phyloP scores from a whole-genome alignment of 768 basidiomycete species.

The Hygrophorus pudorinus region DNA sequence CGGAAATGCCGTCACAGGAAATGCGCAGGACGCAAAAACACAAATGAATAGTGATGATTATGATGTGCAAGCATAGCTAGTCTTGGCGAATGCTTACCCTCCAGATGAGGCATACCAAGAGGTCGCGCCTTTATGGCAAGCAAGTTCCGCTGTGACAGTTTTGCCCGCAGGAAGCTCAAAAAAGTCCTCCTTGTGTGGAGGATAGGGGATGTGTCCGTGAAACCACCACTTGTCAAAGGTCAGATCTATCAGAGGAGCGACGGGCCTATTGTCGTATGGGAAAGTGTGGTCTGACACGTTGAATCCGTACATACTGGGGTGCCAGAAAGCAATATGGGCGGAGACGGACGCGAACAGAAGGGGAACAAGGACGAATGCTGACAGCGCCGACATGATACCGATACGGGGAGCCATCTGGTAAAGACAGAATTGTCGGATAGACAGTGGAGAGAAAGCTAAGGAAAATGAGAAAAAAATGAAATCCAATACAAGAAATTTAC shows the following conservation, averaged over 20 bases:
- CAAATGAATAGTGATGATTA: too few relatives aligned
- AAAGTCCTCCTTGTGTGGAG: conserved; percentile 30
- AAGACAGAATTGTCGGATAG: too few relatives aligned
- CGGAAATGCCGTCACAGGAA: too few relatives aligned
- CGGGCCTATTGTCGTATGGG: conserved; percentile 31
- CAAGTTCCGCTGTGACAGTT: conserved; percentile 25
- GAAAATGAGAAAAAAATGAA: too few relatives aligned
- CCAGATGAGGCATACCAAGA: neutral
- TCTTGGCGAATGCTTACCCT: neutral
- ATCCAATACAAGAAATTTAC: too few relatives aligned
- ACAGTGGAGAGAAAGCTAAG: too few relatives aligned
- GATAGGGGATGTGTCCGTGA: conserved; percentile 28
- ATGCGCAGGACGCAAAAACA: too few relatives aligned
- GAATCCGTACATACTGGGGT: conserved; percentile 35
- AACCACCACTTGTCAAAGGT: conserved; percentile 43
- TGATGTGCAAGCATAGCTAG: too few relatives aligned
- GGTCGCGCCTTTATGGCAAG: conserved; percentile 12
- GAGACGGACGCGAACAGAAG: too few relatives aligned
- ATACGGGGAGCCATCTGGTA: too few relatives aligned
- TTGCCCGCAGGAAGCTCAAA: conserved; percentile 37
- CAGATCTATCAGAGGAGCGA: conserved; percentile 9
- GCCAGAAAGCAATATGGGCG: conserved; percentile 16
- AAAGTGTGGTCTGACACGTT: conserved; percentile 32
- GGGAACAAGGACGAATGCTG: too few relatives aligned
- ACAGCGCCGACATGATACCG: too few relatives aligned